These are phyloP conservation scores for Suhomyces bolitotheri DNA, from an alignment of 1,139 yeast species.

Conservation along the genomic window DNA sequence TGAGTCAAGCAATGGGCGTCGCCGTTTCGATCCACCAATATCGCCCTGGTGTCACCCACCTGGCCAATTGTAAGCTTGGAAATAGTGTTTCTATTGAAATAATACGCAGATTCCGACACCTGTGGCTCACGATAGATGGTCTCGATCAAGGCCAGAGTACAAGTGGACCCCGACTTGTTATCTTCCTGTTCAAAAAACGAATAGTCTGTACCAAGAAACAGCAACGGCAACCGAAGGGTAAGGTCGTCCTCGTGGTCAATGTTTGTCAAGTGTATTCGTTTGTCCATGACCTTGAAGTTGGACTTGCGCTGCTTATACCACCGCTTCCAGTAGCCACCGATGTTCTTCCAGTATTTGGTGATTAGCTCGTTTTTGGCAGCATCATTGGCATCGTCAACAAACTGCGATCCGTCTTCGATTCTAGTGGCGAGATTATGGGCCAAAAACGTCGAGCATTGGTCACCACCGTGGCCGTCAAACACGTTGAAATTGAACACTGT, in stretches of 20 bases:
- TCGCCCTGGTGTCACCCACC: conserved; percentile 93
- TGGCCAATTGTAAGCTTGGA: conserved; percentile 79
- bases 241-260: conserved; percentile 47
- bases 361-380: conserved; percentile 39
- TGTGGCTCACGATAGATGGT: conserved; percentile 40
- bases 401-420: conserved; percentile 47
- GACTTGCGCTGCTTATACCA: conserved; percentile 57
- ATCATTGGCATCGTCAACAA: conserved; percentile 18
- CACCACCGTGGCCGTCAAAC: conserved; percentile 95
- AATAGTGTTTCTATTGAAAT: conserved; percentile 70
- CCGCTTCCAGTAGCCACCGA: conserved; percentile 90
- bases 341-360: conserved; percentile 51
- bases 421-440: conserved; percentile 52
- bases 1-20: conserved; percentile 75
- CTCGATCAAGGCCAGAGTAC: conserved; percentile 75
- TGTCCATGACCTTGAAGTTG: conserved; percentile 42
- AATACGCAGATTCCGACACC: conserved; percentile 44
- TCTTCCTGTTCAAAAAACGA: conserved; percentile 37
- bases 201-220: conserved; percentile 64
- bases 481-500: conserved; percentile 63
- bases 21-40: conserved; percentile 75
- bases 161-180: conserved; percentile 70
- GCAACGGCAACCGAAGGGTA: conserved; percentile 57
- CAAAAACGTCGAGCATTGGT: conserved; percentile 65
- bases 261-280: conserved; percentile 19